These are phyloP conservation scores for Vigna mungo DNA, from an alignment of 306 rosid species.

Conservation along the genomic window DNA sequence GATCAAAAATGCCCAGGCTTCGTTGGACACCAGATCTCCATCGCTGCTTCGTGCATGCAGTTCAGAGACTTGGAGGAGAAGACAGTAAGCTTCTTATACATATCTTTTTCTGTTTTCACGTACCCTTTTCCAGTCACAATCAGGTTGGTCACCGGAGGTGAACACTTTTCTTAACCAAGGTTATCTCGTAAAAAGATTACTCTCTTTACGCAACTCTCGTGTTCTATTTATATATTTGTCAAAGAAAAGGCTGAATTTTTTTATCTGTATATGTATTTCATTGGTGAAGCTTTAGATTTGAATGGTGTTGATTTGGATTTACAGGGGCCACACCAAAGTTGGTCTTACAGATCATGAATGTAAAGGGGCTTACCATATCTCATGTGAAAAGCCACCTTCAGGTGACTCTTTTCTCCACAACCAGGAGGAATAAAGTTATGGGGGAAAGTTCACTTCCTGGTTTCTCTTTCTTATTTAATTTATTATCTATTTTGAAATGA, in stretches of 20 bases:
- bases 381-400: slow-evolving; percentile 98
- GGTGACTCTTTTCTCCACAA: slow-evolving; percentile 56
- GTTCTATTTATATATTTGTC: not conserved
- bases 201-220: not conserved
- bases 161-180: not conserved
- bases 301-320: slow-evolving; percentile 31
- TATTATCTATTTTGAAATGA: not conserved
- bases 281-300: not conserved
- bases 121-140: not conserved
- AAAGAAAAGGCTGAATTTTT: not conserved
- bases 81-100: slow-evolving; percentile 53
- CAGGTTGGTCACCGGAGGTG: not conserved
- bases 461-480: not conserved
- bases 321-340: slow-evolving; percentile 91
- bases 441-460: not conserved
- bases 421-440: not conserved
- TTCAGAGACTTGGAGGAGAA: slow-evolving; percentile 86
- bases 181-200: not conserved
- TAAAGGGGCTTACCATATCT: slow-evolving; percentile 74
- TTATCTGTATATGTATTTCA: not conserved
- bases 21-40: slow-evolving; percentile 93
- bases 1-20: slow-evolving; percentile 79
- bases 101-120: not conserved
- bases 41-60: slow-evolving; percentile 84
- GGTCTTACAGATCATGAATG: slow-evolving; percentile 78